Base-by-base conservation (phyloP, 2,329 filamentous ascomycete genomes). In the Cercospora janseana region DNA sequence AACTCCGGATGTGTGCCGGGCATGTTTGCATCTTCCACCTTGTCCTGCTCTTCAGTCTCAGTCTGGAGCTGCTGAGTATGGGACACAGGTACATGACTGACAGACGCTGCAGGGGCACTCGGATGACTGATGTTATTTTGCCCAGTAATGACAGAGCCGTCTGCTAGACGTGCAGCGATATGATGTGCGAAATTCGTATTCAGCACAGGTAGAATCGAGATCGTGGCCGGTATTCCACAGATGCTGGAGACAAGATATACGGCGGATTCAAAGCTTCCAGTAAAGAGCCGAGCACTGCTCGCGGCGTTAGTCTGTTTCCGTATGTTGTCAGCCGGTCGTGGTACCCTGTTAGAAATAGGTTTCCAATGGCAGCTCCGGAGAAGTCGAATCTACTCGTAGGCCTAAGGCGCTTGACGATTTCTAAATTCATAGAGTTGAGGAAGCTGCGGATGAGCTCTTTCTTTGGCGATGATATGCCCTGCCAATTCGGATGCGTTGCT, bases 151-250 rank as follows among this genome's bases (percentile, higher is more conserved):
- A 86, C 74, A 0, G 81, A 82, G 6, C 87, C 89, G 66, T 95
- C 81, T 13, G 76, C 74, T 0, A 97, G 77, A 0, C 87, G 86
- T 2, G 90, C 92, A 4, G 87, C 89, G 59, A 97, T 97, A 69
- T 97, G 92, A 63, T 95, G 88, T 0, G 88, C 88, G 73, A 96
- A 96, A 68, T 95, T 97, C 56, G 87, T 90, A 74, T 95, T 95
- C 60, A 97, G 88, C 3, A 88, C 89, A 0, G 92, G 93, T 12
- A 97, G 81, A 0, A 96, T 89, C 0, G 83, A 79, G 4, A 93
- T 82, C 44, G 83, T 78, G 8, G 81, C 78, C 0, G 89, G 86
- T 0, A 97, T 86, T n/a, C 82, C 82, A 64, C 91, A 95, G 57
- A 96, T 88, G 60, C 85, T 87, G 43, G 86, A 87, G 4, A 97